phyloP scores from a whole-genome alignment of 768 basidiomycete species.

The Tricholoma saponaceum region DNA sequence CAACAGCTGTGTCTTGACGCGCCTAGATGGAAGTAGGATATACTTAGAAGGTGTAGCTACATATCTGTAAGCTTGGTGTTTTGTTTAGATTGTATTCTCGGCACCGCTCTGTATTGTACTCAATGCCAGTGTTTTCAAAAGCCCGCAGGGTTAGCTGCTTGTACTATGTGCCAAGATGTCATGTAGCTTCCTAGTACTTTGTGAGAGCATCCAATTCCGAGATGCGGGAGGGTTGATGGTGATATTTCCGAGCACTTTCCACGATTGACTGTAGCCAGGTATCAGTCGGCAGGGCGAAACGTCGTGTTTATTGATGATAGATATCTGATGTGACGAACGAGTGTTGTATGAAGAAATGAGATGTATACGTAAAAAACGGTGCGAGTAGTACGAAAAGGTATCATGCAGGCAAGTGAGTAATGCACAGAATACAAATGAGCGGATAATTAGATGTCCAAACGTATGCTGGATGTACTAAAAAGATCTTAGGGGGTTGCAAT shows the following conservation, averaged over 20 bases:
- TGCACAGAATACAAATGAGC: constrained; percentile 20
- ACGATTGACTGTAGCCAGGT: too few species aligned
- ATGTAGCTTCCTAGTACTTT: too few species aligned
- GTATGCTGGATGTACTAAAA: constrained; percentile 12
- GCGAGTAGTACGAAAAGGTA: constrained; percentile 10
- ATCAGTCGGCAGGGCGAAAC: too few species aligned
- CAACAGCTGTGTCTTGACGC: neutral
- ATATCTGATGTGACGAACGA: neutral
- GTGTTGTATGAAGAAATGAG: neutral
- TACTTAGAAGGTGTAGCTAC: neutral
- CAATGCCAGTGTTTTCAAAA: too few species aligned
- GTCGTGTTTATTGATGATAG: too few species aligned
- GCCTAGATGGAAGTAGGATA: neutral
- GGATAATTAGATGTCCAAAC: constrained; percentile 16
- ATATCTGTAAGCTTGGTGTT: neutral
- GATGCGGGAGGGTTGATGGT: too few species aligned
- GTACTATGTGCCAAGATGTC: too few species aligned
- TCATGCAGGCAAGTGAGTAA: constrained; percentile 22
- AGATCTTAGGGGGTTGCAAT: too few species aligned
- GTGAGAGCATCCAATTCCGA: too few species aligned
- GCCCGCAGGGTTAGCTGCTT: too few species aligned
- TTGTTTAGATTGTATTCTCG: neutral
- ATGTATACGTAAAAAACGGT: too few species aligned
- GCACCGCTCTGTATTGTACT: neutral
- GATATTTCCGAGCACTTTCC: too few species aligned